Evolutionary conservation across 495 filamentous ascomycete genomes (phyloP), one percentile per base, ranked within the genome.

Genomic region (Aspergillus mulundensis): DNA sequence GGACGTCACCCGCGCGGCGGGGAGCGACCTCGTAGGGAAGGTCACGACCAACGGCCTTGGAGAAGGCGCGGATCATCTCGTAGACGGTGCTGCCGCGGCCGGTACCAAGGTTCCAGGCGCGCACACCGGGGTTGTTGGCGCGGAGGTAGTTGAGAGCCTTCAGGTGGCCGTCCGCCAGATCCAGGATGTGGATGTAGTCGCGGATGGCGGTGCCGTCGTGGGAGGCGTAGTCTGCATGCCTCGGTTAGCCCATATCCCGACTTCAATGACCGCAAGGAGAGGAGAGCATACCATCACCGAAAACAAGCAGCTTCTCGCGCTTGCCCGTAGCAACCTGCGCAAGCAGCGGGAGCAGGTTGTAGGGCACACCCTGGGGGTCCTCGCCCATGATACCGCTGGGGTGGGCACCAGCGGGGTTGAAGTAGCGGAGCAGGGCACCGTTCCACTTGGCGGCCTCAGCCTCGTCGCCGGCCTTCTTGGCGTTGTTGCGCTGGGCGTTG

Each of bases 331-430:
- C 94, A 15, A 98, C 94, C 75, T 97, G 94, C 34, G 91, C 94
- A 24, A 97, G 81, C 57, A 98, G 78, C 7, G 94, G 94, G 19
- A 98, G 84, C 55, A 98, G 79, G 78, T 98, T 98, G 80, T 90
- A 97, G 2, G 94, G 94, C 24, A 96, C 85, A 59, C 94, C 94
- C 70, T 93, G 88, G 32, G 94, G 94, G 72, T 98, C 92, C 74
- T 98, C 94, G 52, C 94, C 94, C 95, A 98, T 98, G 72, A 98
- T 84, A 57, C 94, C 94, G 67, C 84, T 93, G 44, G 94, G 94
- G 72, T 98, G 94, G 30, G 91, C 87, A 66, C 94, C 94, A 52
- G 88, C 89, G 30, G 94, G 94, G 80, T 98, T 98, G 80, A 98
- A 98, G 77, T 98, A 98, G 54, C 94, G 85, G 45, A 98, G 82